These are phyloP conservation scores for Blastobotrys aristatus DNA, from an alignment of 1,139 yeast species.

Conservation along the genomic window DNA sequence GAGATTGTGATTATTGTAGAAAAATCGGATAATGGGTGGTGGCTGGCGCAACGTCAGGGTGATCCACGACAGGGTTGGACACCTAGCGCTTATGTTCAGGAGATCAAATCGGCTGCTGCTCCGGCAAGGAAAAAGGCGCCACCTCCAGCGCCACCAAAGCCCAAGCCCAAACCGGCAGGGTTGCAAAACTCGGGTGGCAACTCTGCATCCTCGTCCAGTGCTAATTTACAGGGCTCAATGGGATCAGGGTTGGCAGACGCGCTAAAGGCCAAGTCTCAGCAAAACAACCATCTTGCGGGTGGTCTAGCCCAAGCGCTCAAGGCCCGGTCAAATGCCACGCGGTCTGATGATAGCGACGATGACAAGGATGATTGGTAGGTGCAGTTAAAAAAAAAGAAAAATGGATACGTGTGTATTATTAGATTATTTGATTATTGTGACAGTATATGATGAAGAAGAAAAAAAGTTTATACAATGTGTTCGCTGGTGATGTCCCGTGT, in stretches of 20 bases:
- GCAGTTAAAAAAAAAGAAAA: not conserved
- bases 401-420: too few species aligned
- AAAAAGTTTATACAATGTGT: slow-evolving; percentile 6
- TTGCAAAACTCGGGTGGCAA: slow-evolving; percentile 25
- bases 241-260: slow-evolving; percentile 75
- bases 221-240: slow-evolving; percentile 30
- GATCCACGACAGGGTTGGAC: slow-evolving; percentile 93
- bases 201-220: slow-evolving; percentile 19
- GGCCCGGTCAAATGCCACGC: slow-evolving; percentile 76
- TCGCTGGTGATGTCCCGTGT: not conserved
- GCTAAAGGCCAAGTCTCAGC: slow-evolving; percentile 54
- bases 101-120: slow-evolving; percentile 36
- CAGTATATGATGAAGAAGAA: too few species aligned
- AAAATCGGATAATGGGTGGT: slow-evolving; percentile 72
- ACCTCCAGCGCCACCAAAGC: slow-evolving; percentile 34
- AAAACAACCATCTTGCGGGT: slow-evolving; percentile 69
- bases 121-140: slow-evolving; percentile 24
- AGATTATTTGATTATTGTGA: too few species aligned
- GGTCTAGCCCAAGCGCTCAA: slow-evolving; percentile 88
- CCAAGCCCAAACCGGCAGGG: slow-evolving; percentile 22
- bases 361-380: slow-evolving; percentile 46
- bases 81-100: slow-evolving; percentile 83
- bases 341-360: slow-evolving; percentile 66
- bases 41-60: slow-evolving; percentile 80
- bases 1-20: slow-evolving; percentile 66